Base-by-base conservation (phyloP, 805 yeast species). In the Yarrowia alimentaria region DNA sequence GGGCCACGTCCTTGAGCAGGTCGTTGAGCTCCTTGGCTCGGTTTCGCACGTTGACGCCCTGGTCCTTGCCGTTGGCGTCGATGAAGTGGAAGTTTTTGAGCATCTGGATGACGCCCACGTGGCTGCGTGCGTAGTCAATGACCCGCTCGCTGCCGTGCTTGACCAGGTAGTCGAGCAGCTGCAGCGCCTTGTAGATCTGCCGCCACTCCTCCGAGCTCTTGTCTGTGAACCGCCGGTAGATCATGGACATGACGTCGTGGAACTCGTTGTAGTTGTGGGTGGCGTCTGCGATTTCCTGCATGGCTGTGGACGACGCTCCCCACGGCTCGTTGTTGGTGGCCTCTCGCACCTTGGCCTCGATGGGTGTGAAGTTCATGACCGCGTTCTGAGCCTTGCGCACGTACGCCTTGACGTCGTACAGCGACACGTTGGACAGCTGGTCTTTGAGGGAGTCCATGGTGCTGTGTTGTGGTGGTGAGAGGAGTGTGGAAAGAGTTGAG, bases 271-370 rank as follows among this genome's bases (percentile, higher is more conserved):
- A 67, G 70, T 86, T 88, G 69, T 86, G 87, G 3, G 99, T 93
- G 2, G 95, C 97, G 28, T 89, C 85, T 3, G 98, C 93, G 58
- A 93, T 93, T 64, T 90, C 93, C 56, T 87, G 86, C 99, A 93
- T 93, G 63, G 86, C 71, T 2, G 95, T 78, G 1, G 91, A 77
- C 3, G 94, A 80, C 2, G 96, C 91, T 7, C 99, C 99, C 99
- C 99, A 93, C 1, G 99, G 99, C 68, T 93, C 99, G 65, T 93
- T 93, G 67, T 93, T 93, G 45, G 99, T 93, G 42, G 98, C 98
- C 69, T 91, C 99, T 55, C 97, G 79, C 37, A 65, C 68, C 66
- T 86, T 89, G 35, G 95, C 83, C 69, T 93, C 99, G 83, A 87
- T 88, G 55, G 89, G 97, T n/a, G 96, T 86, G 66, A 87, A 82